Evolutionary conservation across 208 protist genomes (phyloP).

Genomic region (Wallacemonas sp.): DNA sequence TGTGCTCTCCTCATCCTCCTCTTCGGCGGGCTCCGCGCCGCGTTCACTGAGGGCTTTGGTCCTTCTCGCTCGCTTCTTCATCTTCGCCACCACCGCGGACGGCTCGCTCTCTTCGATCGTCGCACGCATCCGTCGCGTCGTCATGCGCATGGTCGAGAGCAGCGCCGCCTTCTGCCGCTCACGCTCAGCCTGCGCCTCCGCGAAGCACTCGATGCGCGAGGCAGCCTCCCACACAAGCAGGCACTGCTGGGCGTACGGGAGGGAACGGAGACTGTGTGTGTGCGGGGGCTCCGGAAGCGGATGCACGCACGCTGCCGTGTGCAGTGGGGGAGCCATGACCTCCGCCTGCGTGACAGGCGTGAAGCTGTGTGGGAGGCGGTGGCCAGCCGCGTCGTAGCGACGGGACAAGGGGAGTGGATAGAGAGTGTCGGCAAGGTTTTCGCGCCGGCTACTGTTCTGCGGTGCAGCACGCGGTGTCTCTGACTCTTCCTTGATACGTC

Average conservation of each 20-base stretch:
- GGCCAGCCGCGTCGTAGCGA: neutral
- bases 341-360: neutral
- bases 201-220: constrained; percentile 34
- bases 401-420: constrained; percentile 2
- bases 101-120: constrained; percentile 24
- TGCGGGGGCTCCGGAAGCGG: constrained; percentile 5
- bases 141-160: constrained; percentile 29
- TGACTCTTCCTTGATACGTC: neutral
- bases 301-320: neutral
- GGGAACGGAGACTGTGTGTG: constrained; percentile 22
- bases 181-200: constrained; percentile 15
- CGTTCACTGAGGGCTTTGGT: neutral
- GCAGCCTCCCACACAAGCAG: constrained; percentile 74
- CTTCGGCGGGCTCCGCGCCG: too few relatives aligned
- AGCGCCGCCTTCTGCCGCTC: constrained; percentile 19
- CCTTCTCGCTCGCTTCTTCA: neutral
- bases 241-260: constrained; percentile 77
- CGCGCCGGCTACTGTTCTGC: neutral
- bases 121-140: constrained; percentile 41
- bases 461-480: neutral
- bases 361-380: neutral
- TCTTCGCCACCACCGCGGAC: neutral
- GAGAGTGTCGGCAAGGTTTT: neutral
- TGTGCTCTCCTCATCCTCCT: neutral
- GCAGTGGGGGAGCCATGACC: neutral